A percentile compares a stretch with the other conserved stretches of the same genome.
Evolutionary conservation across 2,329 filamentous ascomycete species (phyloP).

Genomic region (Cladosporium sphaerospermum): DNA sequence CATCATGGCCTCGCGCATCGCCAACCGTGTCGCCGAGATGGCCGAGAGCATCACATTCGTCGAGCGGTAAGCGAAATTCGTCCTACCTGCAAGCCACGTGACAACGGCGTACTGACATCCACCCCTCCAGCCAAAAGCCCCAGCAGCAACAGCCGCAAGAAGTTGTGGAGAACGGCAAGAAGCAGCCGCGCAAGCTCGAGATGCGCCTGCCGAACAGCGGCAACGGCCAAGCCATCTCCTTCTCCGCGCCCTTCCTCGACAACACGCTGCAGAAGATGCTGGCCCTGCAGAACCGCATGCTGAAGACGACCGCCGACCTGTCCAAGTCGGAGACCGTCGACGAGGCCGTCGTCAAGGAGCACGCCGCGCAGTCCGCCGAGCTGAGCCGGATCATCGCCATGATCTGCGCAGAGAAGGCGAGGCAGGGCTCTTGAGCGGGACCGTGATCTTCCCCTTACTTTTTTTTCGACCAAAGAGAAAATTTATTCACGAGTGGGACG

Average conservation of each 20-base stretch:
- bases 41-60: constrained; percentile 48
- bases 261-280: constrained; percentile 47
- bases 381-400: constrained; percentile 44
- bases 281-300: constrained; percentile 44
- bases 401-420: constrained; percentile 48
- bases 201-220: constrained; percentile 37
- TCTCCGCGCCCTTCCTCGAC: constrained; percentile 49
- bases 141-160: constrained; percentile 18
- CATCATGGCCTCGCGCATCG: constrained; percentile 46
- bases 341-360: constrained; percentile 44
- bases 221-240: constrained; percentile 35
- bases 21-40: constrained; percentile 48
- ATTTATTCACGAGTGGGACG: too few species aligned
- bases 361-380: constrained; percentile 45
- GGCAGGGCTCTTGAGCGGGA: constrained; percentile 35
- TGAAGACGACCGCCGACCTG: constrained; percentile 42
- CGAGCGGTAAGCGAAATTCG: constrained; percentile 32
- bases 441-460: too few species aligned
- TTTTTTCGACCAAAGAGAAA: too few species aligned
- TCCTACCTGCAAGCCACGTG: background rate
- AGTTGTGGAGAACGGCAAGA: constrained; percentile 29
- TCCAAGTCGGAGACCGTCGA: constrained; percentile 39
- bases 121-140: constrained; percentile 20
- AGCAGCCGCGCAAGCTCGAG: constrained; percentile 44
- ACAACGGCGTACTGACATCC: background rate